These are phyloP conservation scores for Tripterygium wilfordii DNA, from an alignment of 177 flowering plant species.

Conservation along the genomic window DNA sequence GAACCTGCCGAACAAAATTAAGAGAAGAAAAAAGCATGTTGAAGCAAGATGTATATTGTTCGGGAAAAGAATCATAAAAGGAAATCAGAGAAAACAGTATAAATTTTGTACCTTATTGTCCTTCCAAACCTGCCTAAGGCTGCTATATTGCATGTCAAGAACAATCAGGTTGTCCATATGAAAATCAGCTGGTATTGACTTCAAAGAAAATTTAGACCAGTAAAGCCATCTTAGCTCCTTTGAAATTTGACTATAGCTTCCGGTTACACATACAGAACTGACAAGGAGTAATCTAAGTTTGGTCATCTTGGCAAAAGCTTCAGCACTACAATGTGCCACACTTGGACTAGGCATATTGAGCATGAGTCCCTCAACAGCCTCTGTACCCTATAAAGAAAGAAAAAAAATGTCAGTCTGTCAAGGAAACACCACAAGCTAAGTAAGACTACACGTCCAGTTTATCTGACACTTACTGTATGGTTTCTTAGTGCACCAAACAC, in stretches of 20 bases:
- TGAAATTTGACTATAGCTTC: not conserved
- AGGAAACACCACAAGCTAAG: no score
- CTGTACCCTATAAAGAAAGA: slow-evolving; percentile 4
- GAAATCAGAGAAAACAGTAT: not conserved
- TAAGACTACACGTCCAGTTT: not conserved
- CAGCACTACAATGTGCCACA: not conserved
- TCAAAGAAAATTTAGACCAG: slow-evolving; percentile 10
- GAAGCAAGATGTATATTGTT: no score
- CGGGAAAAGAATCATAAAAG: not conserved
- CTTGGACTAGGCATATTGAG: not conserved
- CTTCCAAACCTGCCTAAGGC: slow-evolving; percentile 3
- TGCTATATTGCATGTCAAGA: slow-evolving; percentile 11
- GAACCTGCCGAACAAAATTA: slow-evolving; percentile 2
- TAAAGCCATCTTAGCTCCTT: slow-evolving; percentile 9
- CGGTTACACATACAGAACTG: not conserved
- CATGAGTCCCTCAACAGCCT: slow-evolving; percentile 1
- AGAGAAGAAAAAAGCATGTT: not conserved
- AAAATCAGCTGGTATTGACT: slow-evolving; percentile 5
- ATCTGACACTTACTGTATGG: not conserved
- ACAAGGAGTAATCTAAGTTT: slow-evolving; percentile 1
- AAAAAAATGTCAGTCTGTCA: not conserved
- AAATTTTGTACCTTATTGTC: slow-evolving; percentile 7
- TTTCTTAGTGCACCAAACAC: not conserved
- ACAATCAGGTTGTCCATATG: slow-evolving; percentile 4
- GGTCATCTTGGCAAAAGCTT: slow-evolving; percentile 2